Conservation (phyloP, 176 grass and related monocot genomes). For the Elaeis guineensis region DNA sequence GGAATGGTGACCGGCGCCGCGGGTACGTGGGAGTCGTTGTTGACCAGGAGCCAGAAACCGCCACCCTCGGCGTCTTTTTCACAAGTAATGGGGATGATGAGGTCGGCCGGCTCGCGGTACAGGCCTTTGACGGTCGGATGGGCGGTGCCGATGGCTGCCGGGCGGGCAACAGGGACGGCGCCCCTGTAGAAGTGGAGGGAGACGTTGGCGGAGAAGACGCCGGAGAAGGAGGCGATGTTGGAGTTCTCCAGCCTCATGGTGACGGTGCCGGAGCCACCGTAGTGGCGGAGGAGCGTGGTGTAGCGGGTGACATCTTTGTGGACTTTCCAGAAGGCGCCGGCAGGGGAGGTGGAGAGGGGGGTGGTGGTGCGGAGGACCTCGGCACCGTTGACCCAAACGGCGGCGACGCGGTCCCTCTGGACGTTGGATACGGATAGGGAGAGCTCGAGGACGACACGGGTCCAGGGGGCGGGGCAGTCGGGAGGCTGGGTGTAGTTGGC, state of each 20-base stretch:
- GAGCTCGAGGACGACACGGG: constrained; percentile 9
- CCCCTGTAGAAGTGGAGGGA: constrained; percentile 11
- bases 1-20: not conserved
- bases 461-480: constrained; percentile 4
- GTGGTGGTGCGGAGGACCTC: constrained; percentile 13
- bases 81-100: constrained; percentile 4
- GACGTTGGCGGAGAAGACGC: not conserved
- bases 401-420: constrained; percentile 3
- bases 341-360: not conserved
- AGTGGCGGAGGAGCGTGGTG: not conserved
- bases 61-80: not conserved
- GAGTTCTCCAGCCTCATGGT: not conserved
- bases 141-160: not conserved
- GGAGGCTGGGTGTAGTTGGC: constrained; percentile 4
- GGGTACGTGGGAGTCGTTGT: not conserved
- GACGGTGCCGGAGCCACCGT: not conserved
- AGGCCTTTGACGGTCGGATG: not conserved
- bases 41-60: constrained; percentile 5
- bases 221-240: not conserved
- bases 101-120: constrained; percentile 7
- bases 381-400: constrained; percentile 4
- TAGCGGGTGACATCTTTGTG: constrained; percentile 13
- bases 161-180: not conserved
- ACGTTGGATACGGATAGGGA: not conserved
- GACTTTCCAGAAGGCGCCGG: constrained; percentile 2